Percentiles rank a stretch among this genome's conserved stretches.
Conservation (phyloP, 2,329 filamentous ascomycete genomes). For the Aspergillus alliaceus region DNA sequence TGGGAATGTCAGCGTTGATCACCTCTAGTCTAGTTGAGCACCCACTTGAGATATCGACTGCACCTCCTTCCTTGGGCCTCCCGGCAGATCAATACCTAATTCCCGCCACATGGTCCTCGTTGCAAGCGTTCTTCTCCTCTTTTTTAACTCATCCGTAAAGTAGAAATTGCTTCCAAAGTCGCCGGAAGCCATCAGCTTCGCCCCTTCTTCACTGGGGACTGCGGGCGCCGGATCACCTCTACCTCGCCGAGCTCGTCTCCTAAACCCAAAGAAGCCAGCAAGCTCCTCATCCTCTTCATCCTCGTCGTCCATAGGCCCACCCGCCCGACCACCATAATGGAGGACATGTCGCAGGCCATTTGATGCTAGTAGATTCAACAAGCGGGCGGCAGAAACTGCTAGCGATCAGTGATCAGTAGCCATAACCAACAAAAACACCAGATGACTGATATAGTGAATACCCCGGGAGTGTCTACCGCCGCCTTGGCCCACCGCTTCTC, state of each 20-base stretch:
- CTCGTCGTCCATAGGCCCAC: slow-evolving; percentile 24
- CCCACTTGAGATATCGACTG: slow-evolving; percentile 68
- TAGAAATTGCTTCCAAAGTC: slow-evolving; percentile 71
- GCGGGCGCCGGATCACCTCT: slow-evolving; percentile 67
- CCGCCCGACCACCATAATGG: slow-evolving; percentile 31
- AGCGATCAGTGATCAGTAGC: neutral
- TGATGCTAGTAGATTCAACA: slow-evolving; percentile 56
- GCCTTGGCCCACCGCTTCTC: slow-evolving; percentile 6
- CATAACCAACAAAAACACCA: neutral
- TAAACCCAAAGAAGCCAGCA: slow-evolving; percentile 38
- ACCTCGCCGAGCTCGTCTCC: slow-evolving; percentile 47
- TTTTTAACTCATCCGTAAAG: slow-evolving; percentile 50
- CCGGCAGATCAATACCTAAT: slow-evolving; percentile 65
- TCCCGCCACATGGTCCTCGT: slow-evolving; percentile 78
- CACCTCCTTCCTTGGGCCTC: slow-evolving; percentile 60
- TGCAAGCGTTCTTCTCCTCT: slow-evolving; percentile 62
- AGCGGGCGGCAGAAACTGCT: slow-evolving; percentile 41
- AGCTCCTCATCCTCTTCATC: slow-evolving; percentile 33
- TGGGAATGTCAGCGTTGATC: neutral
- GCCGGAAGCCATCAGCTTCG: slow-evolving; percentile 77
- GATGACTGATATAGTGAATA: slow-evolving; percentile 11
- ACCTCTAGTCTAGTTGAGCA: neutral
- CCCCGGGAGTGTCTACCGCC: slow-evolving; percentile 20
- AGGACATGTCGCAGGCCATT: slow-evolving; percentile 56
- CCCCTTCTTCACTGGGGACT: slow-evolving; percentile 76